Base-by-base conservation (phyloP, 371 early-diverging fungal genomes). In the Mucor indicus region DNA sequence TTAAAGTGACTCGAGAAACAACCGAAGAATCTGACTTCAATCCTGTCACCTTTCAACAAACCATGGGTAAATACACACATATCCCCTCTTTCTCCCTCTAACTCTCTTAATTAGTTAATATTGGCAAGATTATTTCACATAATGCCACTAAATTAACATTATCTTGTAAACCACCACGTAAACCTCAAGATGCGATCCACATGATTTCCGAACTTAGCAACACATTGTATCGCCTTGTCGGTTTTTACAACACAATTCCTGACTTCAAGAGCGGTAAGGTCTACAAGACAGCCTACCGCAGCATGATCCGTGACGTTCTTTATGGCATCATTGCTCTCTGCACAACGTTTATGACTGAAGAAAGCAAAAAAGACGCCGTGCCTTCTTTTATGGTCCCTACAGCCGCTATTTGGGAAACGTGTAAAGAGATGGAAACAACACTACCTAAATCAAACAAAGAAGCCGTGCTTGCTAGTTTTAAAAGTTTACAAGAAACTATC, bases 151-250 rank as follows among this genome's bases (percentile, higher is more conserved):
- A 74, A 40, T 58, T 74, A 17, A 60, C 70, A 1, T 38, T 74
- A 31, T 70, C 75, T n/a, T 74, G 75, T 39, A 74, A 74, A 52
- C 70, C 75, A 41, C 75, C 75, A 31, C 63, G 70, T 17, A 67
- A 74, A 55, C 57, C 67, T 1, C 27, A 17, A 4, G 75, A 74
- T 31, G 59, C 59, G 19, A 50, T 61, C 12, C 56, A 53, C 13
- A 69, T 74, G 75, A 40, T 67, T 17, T 31, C 55, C 11, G 68
- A 67, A 46, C 55, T 74, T 29, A 62, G 64, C 38, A 67, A 70
- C 38, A 74, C 70, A 0, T 20, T 74, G 10, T 62, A 57, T 32
- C 67, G 75, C 33, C 27, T 69, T 16, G 42, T 67, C 29, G 75
- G 75, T 17, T 74, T 74, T 33, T 67, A 60, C 30, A 51, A 70